These are phyloP conservation scores for Entomortierella lignicola DNA, from an alignment of 192 early-diverging fungal species.

Conservation along the genomic window DNA sequence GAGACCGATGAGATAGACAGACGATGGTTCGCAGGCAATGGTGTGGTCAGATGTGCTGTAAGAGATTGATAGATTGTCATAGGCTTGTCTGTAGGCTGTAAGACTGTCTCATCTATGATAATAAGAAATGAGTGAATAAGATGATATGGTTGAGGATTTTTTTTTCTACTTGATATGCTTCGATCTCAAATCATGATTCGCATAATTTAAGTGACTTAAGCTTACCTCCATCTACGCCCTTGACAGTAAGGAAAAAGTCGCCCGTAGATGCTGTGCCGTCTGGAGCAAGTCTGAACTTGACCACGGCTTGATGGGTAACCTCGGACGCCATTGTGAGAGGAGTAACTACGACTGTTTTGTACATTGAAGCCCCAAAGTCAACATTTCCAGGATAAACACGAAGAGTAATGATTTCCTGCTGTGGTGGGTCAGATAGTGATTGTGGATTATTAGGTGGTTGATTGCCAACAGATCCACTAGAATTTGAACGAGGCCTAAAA, in stretches of 20 bases:
- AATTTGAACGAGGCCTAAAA: slow-evolving; percentile 44
- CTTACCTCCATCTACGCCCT: slow-evolving; percentile 64
- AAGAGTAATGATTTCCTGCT: slow-evolving; percentile 57
- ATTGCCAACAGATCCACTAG: slow-evolving; percentile 38
- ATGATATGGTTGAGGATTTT: background rate
- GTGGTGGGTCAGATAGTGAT: slow-evolving; percentile 18
- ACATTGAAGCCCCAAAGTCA: slow-evolving; percentile 63
- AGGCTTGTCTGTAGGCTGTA: slow-evolving; percentile 65
- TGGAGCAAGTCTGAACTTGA: slow-evolving; percentile 62
- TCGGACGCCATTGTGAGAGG: slow-evolving; percentile 59
- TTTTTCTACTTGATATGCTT: background rate
- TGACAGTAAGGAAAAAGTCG: slow-evolving; percentile 65
- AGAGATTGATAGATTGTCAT: slow-evolving; percentile 65
- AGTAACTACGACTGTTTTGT: slow-evolving; percentile 64
- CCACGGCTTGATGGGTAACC: slow-evolving; percentile 62
- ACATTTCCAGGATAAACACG: slow-evolving; percentile 68
- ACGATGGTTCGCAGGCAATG: slow-evolving; percentile 62
- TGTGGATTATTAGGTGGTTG: slow-evolving; percentile 7
- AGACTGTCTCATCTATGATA: slow-evolving; percentile 56
- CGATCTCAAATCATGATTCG: background rate
- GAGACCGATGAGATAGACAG: slow-evolving; percentile 56
- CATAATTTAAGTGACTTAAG: background rate
- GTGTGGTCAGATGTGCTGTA: slow-evolving; percentile 60
- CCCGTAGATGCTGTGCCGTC: slow-evolving; percentile 59
- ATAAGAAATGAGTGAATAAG: background rate